Percentiles rank a stretch among this genome's conserved stretches.
phyloP scores from a whole-genome alignment of 2,329 filamentous ascomycete species.

The Colletotrichum abscissum region DNA sequence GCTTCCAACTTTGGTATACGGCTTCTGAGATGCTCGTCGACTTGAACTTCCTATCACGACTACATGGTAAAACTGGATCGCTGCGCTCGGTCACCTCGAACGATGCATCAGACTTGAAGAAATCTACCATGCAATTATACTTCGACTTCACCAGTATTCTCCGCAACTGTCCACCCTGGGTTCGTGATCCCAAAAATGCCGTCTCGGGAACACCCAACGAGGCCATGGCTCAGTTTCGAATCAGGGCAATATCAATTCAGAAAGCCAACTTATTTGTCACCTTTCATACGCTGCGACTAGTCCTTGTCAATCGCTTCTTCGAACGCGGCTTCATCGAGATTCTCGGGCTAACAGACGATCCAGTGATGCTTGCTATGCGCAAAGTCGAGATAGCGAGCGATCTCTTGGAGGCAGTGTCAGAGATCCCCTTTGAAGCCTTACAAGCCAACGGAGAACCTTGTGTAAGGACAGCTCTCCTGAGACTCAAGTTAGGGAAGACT shows the following conservation, averaged over 20 bases:
- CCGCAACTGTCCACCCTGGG: slow-evolving; percentile 27
- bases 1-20: slow-evolving; percentile 12
- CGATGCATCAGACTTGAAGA: neutral
- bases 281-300: slow-evolving; percentile 53
- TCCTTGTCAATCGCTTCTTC: slow-evolving; percentile 39
- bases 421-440: slow-evolving; percentile 54
- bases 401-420: slow-evolving; percentile 52
- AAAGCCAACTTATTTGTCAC: slow-evolving; percentile 54
- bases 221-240: accelerated
- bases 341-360: slow-evolving; percentile 5
- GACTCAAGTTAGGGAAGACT: neutral
- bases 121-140: slow-evolving; percentile 40
- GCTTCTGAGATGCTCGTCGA: slow-evolving; percentile 25
- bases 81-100: neutral
- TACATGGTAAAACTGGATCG: neutral
- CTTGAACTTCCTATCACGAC: slow-evolving; percentile 1
- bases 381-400: slow-evolving; percentile 57
- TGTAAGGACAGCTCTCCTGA: slow-evolving; percentile 37
- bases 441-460: slow-evolving; percentile 53
- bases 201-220: neutral
- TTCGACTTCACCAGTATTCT: slow-evolving; percentile 38
- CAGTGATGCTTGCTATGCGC: slow-evolving; percentile 26
- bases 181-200: neutral
- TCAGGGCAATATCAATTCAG: slow-evolving; percentile 47
- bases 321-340: slow-evolving; percentile 1